A percentile compares a stretch with the other conserved stretches of the same genome.
Evolutionary conservation across 2,329 filamentous ascomycete species (phyloP).

Genomic region (Ceratocystis harringtonii): DNA sequence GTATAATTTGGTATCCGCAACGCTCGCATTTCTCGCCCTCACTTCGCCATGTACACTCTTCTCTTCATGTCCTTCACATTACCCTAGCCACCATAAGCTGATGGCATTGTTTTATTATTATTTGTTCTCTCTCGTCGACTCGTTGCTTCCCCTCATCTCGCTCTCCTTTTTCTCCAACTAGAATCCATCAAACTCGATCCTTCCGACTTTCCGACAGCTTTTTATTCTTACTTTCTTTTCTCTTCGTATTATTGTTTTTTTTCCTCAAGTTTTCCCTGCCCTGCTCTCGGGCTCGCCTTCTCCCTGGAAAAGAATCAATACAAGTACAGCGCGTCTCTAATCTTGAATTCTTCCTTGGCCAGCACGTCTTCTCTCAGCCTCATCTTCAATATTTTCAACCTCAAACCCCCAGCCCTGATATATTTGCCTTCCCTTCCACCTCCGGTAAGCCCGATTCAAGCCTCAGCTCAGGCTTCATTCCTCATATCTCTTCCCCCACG

Average conservation of each 20-base stretch:
- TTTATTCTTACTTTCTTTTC: neutral
- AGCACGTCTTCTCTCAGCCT: neutral
- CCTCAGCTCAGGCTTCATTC: neutral
- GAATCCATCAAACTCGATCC: neutral
- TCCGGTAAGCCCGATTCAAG: neutral
- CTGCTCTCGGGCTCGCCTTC: too few species aligned
- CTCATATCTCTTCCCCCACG: neutral
- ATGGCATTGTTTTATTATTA: neutral
- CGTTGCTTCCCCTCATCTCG: neutral
- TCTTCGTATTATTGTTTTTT: neutral
- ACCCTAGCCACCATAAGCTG: too few species aligned
- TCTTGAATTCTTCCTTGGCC: too few species aligned
- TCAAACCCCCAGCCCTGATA: neutral
- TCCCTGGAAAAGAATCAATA: neutral
- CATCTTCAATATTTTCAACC: neutral
- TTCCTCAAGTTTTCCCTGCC: neutral
- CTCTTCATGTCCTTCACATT: neutral
- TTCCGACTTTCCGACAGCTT: neutral
- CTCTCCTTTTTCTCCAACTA: neutral
- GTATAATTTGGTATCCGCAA: too few species aligned
- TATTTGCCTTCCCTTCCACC: neutral
- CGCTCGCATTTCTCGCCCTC: too few species aligned
- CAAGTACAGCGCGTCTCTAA: neutral
- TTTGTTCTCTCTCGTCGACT: neutral
- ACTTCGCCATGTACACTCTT: neutral